Percentiles rank a stretch among this genome's conserved stretches.
Conservation (phyloP, 768 basidiomycete genomes). For the Boletellus ananiceps region DNA sequence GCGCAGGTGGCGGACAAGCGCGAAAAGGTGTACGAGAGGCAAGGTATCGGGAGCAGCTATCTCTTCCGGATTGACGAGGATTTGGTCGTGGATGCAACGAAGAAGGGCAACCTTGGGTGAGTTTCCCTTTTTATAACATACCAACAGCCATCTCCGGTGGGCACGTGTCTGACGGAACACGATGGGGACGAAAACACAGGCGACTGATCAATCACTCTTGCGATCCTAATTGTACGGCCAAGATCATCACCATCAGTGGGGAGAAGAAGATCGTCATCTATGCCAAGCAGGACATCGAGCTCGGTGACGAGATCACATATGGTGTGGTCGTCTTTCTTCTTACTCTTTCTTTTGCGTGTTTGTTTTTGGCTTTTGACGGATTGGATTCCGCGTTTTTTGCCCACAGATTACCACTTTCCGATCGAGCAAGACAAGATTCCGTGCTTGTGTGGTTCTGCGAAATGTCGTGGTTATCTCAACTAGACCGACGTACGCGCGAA, state of each 20-base stretch:
- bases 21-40: conserved; percentile 94
- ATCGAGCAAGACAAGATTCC: conserved; percentile 98
- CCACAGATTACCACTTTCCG: conserved; percentile 94
- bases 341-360: neutral
- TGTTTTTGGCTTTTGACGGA: neutral
- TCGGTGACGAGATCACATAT: conserved; percentile 97
- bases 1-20: conserved; percentile 94
- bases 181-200: conserved; percentile 36
- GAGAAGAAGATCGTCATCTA: conserved; percentile 99
- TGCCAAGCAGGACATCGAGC: conserved; percentile 92
- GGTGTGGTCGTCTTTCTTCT: conserved; percentile 45
- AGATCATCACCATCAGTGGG: conserved; percentile 86
- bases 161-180: conserved; percentile 11
- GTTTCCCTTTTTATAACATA: conserved; percentile 23
- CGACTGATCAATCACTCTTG: conserved; percentile 99
- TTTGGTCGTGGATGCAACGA: conserved; percentile 96
- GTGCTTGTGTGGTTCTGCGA: conserved; percentile 83
- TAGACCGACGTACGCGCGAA: conserved; percentile 39
- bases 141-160: neutral
- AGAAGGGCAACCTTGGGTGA: conserved; percentile 97
- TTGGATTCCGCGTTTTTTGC: neutral
- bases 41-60: conserved; percentile 97
- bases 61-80: conserved; percentile 98
- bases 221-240: conserved; percentile 89
- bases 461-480: conserved; percentile 95